Evolutionary conservation across 164 flowering plant genomes (phyloP), one percentile per base, ranked within the genome.

Genomic region (Cinnamomum chago): DNA sequence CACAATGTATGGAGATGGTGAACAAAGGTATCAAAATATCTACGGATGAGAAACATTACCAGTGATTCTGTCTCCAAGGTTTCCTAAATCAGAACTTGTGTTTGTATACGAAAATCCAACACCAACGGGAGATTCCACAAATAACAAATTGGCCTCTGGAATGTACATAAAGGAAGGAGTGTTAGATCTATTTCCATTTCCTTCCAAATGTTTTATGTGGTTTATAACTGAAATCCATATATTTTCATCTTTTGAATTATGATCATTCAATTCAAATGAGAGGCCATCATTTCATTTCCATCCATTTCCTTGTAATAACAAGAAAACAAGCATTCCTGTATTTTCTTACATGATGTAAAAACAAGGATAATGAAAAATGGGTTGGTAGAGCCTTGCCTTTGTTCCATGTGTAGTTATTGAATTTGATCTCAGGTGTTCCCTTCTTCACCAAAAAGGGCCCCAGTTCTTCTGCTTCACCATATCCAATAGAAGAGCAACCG

Each of bases 401-500:
- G 58, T 76, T 76, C 79, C 79, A 76, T 18, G 75, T 13, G 67
- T 72, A 72, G 15, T 72, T 23, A 55, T 76, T 76, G 67, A 65
- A 69, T 62, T 62, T 79, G 7, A 79, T 58, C 22, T 58, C 70
- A 22, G 78, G 51, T 4, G 22, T 50, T 27, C 70, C 70, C 14
- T 76, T 79, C 22, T 64, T 28, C 12, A 71, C 73, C 13, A 79
- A 55, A 58, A 79, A 79, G 0, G 81, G 81, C 9, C 81, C 81
- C 2, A 79, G 65, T 68, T 79, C 81, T 64, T 75, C 65, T 68
- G 78, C 78, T 64, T 72, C 78, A 13, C 81, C 78, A 30, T 50
- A 75, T 24, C 78, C 81, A 47, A 79, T 67, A 3, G 81, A 79
- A 51, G 81, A 79, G 64, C 81, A 79, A 50, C 78, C 81, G 28